phyloP scores from a whole-genome alignment of 495 filamentous ascomycete species.

The Penicillium bovifimosum region DNA sequence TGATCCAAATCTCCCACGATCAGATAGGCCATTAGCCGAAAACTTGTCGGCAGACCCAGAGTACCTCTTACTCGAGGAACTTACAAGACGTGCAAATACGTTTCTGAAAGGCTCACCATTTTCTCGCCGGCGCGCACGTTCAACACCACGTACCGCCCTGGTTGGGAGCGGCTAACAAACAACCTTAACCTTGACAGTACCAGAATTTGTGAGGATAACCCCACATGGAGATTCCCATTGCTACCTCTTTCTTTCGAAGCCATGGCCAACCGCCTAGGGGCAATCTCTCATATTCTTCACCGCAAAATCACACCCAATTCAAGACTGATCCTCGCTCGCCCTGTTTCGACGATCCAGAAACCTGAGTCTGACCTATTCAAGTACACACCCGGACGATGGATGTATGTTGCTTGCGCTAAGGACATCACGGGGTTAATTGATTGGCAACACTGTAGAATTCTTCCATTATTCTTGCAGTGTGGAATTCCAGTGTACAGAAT shows the following conservation, averaged over 20 bases:
- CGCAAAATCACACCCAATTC: neutral
- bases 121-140: too few relatives aligned
- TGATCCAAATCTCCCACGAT: too few relatives aligned
- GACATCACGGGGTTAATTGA: slow-evolving; percentile 17
- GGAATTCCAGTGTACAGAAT: slow-evolving; percentile 20
- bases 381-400: slow-evolving; percentile 11
- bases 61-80: too few relatives aligned
- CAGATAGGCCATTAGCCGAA: too few relatives aligned
- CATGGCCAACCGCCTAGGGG: neutral
- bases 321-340: neutral
- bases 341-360: neutral
- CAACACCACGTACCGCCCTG: too few relatives aligned
- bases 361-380: slow-evolving; percentile 7
- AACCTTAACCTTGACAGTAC: too few relatives aligned
- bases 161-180: too few relatives aligned
- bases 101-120: too few relatives aligned
- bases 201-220: too few relatives aligned
- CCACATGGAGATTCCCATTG: too few relatives aligned
- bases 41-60: too few relatives aligned
- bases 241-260: neutral
- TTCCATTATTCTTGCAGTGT: slow-evolving; percentile 16
- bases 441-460: slow-evolving; percentile 17
- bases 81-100: too few relatives aligned
- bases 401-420: neutral
- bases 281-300: neutral